Evolutionary conservation across 2,329 filamentous ascomycete species (phyloP).

Genomic region (Peltaster fructicola): DNA sequence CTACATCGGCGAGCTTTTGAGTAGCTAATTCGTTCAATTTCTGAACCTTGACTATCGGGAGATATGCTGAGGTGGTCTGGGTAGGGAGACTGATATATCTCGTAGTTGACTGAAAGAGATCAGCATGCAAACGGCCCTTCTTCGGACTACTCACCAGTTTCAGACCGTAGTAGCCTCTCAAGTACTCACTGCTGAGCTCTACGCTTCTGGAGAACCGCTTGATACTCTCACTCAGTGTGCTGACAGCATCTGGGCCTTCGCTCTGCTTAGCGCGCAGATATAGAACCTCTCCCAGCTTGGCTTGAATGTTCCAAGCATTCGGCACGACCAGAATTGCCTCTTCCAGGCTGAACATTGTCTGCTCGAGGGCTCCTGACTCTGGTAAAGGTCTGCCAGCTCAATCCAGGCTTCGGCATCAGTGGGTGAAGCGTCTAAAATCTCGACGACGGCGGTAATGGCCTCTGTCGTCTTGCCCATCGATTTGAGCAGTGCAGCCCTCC

Average conservation of each 20-base stretch:
- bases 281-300: slow-evolving; percentile 65
- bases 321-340: slow-evolving; percentile 75
- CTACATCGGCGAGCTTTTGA: slow-evolving; percentile 57
- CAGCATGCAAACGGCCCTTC: slow-evolving; percentile 22
- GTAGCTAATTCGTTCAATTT: slow-evolving; percentile 57
- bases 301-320: slow-evolving; percentile 95
- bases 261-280: slow-evolving; percentile 42
- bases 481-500: slow-evolving; percentile 61
- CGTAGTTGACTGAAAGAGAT: neutral
- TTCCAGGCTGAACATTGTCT: slow-evolving; percentile 76
- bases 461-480: slow-evolving; percentile 53
- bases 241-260: slow-evolving; percentile 19
- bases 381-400: slow-evolving; percentile 76
- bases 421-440: slow-evolving; percentile 64
- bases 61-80: slow-evolving; percentile 26
- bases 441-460: slow-evolving; percentile 55
- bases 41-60: slow-evolving; percentile 41
- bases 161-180: slow-evolving; percentile 83
- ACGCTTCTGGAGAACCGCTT: slow-evolving; percentile 80
- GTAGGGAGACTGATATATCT: slow-evolving; percentile 6
- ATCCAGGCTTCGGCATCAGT: slow-evolving; percentile 90
- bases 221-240: slow-evolving; percentile 52
- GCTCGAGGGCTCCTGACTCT: slow-evolving; percentile 57
- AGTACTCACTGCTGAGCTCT: slow-evolving; percentile 82
- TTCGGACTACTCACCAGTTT: slow-evolving; percentile 39